A percentile compares a stretch with the other conserved stretches of the same genome.
Evolutionary conservation across 352 stramenopile genomes (phyloP).

Genomic region (Aphanomyces astaci): DNA sequence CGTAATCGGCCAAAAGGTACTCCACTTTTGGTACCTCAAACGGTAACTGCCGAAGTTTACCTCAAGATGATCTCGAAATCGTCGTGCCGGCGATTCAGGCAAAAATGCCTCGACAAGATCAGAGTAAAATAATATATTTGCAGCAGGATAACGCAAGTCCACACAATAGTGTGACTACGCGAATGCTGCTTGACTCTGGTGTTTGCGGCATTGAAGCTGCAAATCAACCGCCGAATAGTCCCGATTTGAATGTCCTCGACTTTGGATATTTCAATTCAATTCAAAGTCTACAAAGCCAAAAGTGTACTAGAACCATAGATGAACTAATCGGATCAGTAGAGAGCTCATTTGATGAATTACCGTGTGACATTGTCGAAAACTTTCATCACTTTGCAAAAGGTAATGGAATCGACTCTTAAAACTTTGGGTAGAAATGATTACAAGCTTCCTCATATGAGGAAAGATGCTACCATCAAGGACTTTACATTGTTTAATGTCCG

Average conservation of each 20-base stretch:
- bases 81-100: slow-evolving; percentile 26
- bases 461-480: too few species aligned
- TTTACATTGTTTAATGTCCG: too few species aligned
- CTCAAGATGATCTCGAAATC: slow-evolving; percentile 3
- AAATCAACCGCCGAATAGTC: too few species aligned
- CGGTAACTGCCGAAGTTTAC: slow-evolving; percentile 19
- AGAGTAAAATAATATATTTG: not conserved
- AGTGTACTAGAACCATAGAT: not conserved
- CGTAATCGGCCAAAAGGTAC: slow-evolving; percentile 25
- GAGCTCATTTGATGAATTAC: not conserved
- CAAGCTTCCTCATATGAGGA: too few species aligned
- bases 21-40: slow-evolving; percentile 21
- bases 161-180: not conserved
- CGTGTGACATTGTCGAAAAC: not conserved
- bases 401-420: too few species aligned
- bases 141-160: not conserved
- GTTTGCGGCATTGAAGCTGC: too few species aligned
- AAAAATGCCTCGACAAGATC: not conserved
- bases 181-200: too few species aligned
- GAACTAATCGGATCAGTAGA: not conserved
- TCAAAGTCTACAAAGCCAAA: slow-evolving; percentile 22
- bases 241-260: not conserved
- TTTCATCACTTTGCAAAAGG: slow-evolving; percentile 7
- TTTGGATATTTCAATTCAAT: slow-evolving; percentile 28
- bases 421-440: too few species aligned